phyloP scores from a whole-genome alignment of 2,329 filamentous ascomycete species.

The Beauveria pseudobassiana region DNA sequence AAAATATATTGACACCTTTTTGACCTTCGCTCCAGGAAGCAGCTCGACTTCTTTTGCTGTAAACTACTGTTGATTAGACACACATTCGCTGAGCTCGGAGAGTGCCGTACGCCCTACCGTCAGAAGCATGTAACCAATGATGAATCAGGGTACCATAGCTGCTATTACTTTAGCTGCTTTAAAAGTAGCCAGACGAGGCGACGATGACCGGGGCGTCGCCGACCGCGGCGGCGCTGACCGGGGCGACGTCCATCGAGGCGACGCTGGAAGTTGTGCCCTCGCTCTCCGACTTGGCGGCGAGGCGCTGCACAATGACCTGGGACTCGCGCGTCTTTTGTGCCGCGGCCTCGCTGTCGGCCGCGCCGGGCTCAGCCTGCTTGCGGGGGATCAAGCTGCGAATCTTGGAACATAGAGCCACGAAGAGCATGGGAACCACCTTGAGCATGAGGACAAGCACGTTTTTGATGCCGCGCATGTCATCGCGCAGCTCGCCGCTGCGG shows the following conservation, averaged over 20 bases:
- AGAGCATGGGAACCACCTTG: background rate
- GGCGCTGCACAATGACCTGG: background rate
- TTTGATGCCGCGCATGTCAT: background rate
- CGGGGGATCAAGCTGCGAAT: background rate
- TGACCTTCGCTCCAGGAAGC: background rate
- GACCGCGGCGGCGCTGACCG: no score
- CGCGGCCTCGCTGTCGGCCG: background rate
- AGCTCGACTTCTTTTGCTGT: background rate
- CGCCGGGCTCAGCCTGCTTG: background rate
- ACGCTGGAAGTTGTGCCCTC: background rate
- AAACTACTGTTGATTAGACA: background rate
- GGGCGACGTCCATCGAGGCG: no score
- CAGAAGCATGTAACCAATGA: background rate
- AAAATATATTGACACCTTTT: background rate
- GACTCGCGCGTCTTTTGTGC: background rate
- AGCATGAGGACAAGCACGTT: background rate
- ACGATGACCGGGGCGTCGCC: no score
- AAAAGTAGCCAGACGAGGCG: background rate
- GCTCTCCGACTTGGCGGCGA: background rate
- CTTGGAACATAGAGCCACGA: background rate
- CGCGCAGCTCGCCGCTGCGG: constrained; percentile 1
- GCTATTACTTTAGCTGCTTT: no score
- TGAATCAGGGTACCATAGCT: background rate
- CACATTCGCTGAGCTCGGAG: background rate
- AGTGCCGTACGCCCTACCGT: background rate